Evolutionary conservation across 306 rosid species (phyloP).

Genomic region (Medicago truncatula): MtrunA17r5.0-ANR NC_053043.1:2728001-2728500

Average conservation of each 20-base stretch:
- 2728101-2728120: slow-evolving; percentile 45
- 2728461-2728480: slow-evolving; percentile 17
- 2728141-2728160: not conserved
- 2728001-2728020: slow-evolving; percentile 40
- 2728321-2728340: slow-evolving; percentile 51
- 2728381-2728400: slow-evolving; percentile 46
- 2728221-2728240: no score
- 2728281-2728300: slow-evolving; percentile 47
- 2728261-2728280: slow-evolving; percentile 49
- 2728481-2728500: not conserved
- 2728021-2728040: not conserved
- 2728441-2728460: not conserved
- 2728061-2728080: slow-evolving; percentile 24
- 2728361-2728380: slow-evolving; percentile 43
- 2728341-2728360: slow-evolving; percentile 21
- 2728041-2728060: slow-evolving; percentile 43
- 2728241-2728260: slow-evolving; percentile 14
- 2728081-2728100: slow-evolving; percentile 37
- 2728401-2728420: slow-evolving; percentile 9
- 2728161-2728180: slow-evolving; percentile 47
- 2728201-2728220: slow-evolving; percentile 22
- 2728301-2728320: slow-evolving; percentile 32
- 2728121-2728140: not conserved
- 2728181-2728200: slow-evolving; percentile 36
- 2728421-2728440: not conserved